Evolutionary conservation across 768 basidiomycete species (phyloP).

Genomic region (Amanita rimosa): DNA sequence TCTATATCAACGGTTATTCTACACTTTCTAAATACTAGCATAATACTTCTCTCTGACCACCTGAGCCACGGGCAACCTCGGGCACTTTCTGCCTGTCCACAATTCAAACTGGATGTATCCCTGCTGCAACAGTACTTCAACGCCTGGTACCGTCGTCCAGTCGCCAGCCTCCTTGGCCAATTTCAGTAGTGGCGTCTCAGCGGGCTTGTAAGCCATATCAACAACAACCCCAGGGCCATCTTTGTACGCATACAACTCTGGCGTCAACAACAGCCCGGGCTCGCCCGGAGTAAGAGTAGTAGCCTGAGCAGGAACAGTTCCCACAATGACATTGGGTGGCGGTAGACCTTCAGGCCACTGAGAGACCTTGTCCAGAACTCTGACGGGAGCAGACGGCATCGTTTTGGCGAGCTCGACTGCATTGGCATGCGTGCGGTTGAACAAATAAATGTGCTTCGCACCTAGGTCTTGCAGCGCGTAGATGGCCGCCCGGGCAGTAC

Average conservation of each 20-base stretch:
- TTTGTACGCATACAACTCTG: constrained; percentile 41
- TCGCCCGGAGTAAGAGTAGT: constrained; percentile 23
- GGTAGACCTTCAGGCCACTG: constrained; percentile 31
- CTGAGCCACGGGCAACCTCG: constrained; percentile 32
- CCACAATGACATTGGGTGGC: constrained; percentile 68
- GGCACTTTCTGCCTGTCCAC: constrained; percentile 68
- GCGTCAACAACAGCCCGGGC: constrained; percentile 38
- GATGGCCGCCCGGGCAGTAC: constrained; percentile 89
- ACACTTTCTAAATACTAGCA: not conserved
- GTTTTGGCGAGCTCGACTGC: constrained; percentile 56
- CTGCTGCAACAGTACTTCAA: constrained; percentile 83
- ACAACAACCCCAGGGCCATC: constrained; percentile 55
- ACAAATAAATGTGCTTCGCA: constrained; percentile 66
- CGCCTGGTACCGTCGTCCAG: constrained; percentile 68
- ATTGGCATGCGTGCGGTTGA: constrained; percentile 72
- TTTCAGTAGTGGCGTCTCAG: constrained; percentile 67
- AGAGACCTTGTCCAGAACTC: constrained; percentile 47
- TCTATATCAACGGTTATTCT: not conserved
- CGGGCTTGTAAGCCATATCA: constrained; percentile 93
- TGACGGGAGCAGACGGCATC: constrained; percentile 57
- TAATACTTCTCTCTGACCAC: constrained; percentile 38
- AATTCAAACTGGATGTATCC: constrained; percentile 76
- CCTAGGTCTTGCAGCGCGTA: constrained; percentile 73
- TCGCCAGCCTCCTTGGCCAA: constrained; percentile 45
- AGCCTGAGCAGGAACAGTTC: constrained; percentile 76